These are phyloP conservation scores for Pichia sp. DNA, from an alignment of 1,139 yeast genomes.

Conservation along the genomic window DNA sequence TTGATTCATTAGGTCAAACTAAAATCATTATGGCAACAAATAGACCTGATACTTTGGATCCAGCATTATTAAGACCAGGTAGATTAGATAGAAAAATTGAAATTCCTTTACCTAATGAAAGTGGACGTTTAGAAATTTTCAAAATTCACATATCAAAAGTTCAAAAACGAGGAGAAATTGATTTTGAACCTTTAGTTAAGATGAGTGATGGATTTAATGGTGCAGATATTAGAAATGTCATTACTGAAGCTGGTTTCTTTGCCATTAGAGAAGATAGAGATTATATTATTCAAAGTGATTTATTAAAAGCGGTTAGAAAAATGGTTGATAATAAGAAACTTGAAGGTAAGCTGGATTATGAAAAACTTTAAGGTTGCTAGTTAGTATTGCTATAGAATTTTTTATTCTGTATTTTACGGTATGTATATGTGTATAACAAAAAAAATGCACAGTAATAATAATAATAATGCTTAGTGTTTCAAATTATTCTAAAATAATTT, in stretches of 20 bases:
- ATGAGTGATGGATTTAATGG: conserved; percentile 99
- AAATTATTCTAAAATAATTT: too few species aligned
- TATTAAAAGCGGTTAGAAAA: conserved; percentile 97
- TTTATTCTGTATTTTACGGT: too few species aligned
- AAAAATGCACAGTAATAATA: too few species aligned
- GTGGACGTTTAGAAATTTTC: conserved; percentile 89
- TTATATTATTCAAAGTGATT: conserved; percentile 84
- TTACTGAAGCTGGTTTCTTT: conserved; percentile 98
- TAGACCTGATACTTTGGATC: conserved; percentile 97
- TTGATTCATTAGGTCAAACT: conserved; percentile 93
- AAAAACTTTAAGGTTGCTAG: conserved; percentile 50
- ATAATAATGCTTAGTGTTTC: too few species aligned
- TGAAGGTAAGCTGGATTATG: conserved; percentile 93
- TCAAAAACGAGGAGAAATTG: conserved; percentile 90
- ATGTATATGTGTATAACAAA: too few species aligned
- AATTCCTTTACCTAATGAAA: conserved; percentile 93
- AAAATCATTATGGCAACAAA: conserved; percentile 99
- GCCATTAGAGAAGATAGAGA: conserved; percentile 98
- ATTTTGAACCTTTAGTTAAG: conserved; percentile 93
- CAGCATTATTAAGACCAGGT: conserved; percentile 98
- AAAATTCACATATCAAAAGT: conserved; percentile 89
- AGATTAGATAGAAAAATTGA: conserved; percentile 96
- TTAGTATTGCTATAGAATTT: too few species aligned
- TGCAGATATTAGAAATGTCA: conserved; percentile 95
- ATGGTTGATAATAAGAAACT: conserved; percentile 95